These are phyloP conservation scores for Podospora appendiculata DNA, from an alignment of 495 filamentous ascomycete species.

Conservation along the genomic window DNA sequence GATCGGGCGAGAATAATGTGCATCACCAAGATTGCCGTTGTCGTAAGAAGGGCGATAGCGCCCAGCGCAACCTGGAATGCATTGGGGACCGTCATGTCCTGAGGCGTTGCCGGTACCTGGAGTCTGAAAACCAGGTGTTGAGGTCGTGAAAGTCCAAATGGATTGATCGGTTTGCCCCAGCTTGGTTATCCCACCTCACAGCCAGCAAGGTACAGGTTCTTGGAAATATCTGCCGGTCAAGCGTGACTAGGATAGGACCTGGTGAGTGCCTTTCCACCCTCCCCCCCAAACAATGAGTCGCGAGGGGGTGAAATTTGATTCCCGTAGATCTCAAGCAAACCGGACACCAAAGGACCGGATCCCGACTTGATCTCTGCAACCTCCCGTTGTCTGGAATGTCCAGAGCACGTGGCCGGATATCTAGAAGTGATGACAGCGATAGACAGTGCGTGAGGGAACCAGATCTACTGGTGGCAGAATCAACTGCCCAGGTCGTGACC, in stretches of 20 bases:
- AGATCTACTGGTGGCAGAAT: not conserved
- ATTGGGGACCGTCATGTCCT: constrained; percentile 26
- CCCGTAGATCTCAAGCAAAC: no score
- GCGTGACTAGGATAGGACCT: no score
- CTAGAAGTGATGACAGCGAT: no score
- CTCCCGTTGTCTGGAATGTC: not conserved
- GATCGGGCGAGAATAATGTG: constrained; percentile 33
- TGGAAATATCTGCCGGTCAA: not conserved
- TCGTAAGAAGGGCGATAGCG: constrained; percentile 28
- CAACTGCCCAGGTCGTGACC: not conserved
- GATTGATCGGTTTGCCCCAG: not conserved
- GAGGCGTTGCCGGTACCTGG: not conserved
- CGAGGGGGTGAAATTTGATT: no score
- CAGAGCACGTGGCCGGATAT: not conserved
- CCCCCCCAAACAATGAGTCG: no score
- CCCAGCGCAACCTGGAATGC: constrained; percentile 29
- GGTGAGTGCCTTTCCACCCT: no score
- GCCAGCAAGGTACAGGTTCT: not conserved
- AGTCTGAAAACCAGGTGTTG: not conserved
- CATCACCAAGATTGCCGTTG: constrained; percentile 29
- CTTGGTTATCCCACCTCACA: not conserved
- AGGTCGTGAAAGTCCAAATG: not conserved
- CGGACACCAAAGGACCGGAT: not conserved
- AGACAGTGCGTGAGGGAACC: no score
- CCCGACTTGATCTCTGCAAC: constrained; percentile 9